Evolutionary conservation across 495 filamentous ascomycete species (phyloP), one percentile per base, ranked within the genome.

Genomic region (Eremomyces bilateralis): DNA sequence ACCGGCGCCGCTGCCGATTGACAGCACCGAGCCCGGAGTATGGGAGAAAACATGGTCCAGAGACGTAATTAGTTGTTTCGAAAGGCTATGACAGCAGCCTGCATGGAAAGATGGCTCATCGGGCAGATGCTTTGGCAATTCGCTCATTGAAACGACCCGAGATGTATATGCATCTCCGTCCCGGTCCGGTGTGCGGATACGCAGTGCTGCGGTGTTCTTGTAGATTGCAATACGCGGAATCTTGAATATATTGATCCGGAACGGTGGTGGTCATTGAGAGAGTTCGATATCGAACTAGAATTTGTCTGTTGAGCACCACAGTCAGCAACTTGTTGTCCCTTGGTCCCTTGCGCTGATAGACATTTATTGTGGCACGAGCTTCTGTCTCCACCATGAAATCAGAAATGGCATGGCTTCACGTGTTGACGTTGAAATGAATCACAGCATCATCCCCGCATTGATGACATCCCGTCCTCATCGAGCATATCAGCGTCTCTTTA

Each of bases 1-100:
- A 8, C 65, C 67, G 15, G 49, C 56, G 28, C 67, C 67, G 38
- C 60, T 61, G 39, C 67, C 67, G 13, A 71, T 52, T 1, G 67
- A 71, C 27, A 69, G 39, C 4, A 52, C 56, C 42, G 60, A 50
- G 4, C 13, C 38, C 2, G 64, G 60, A 12, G 40, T 24, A 17
- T 42, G 22, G 8, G 65, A 63, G 11, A 70, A 54, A n/a, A 57
- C 38, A 11, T 31, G 35, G 5, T 39, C 35, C 1, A 69, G 36
- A 15, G 42, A 35, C 22, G 43, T 17, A 17, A 64, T 39, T 3
- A 71, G 37, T 11, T 50, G 49, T 18, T 18, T 46, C 22, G 65
- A 69, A 16, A 71, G 45, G 21, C 50, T 49, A n/a, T 61, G 44
- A 36, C 66, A 69, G 49, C 61, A 65, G 33, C 58, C 53, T 5